Percentiles rank a stretch among this genome's conserved stretches.
Conservation (phyloP, 1,284 basidiomycete genomes). For the Coniferiporia weirii region DNA sequence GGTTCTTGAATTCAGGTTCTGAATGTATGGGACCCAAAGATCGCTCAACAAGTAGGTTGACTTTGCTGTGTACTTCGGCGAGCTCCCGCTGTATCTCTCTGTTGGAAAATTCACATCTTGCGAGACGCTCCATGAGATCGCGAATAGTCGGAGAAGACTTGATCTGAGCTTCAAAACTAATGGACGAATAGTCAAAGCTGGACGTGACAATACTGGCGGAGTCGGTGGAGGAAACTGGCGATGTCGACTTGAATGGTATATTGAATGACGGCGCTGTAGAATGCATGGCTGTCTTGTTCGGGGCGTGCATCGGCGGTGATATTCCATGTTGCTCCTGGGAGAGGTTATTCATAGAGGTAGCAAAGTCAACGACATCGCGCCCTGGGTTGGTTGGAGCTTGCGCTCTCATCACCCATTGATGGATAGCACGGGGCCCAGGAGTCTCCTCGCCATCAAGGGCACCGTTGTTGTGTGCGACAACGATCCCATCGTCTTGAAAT, state of each 20-base stretch:
- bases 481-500: conserved; percentile 3
- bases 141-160: conserved; percentile 68
- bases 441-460: conserved; percentile 16
- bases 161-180: conserved; percentile 63
- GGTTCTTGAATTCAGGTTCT: conserved; percentile 72
- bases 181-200: conserved; percentile 35
- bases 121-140: conserved; percentile 71
- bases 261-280: conserved; percentile 28
- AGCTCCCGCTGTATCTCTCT: conserved; percentile 73
- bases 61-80: conserved; percentile 68
- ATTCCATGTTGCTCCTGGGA: conserved; percentile 34
- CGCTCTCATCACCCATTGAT: conserved; percentile 17
- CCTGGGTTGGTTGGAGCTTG: conserved; percentile 10
- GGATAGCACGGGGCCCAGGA: conserved; percentile 17
- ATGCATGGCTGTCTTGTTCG: conserved; percentile 9
- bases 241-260: conserved; percentile 50
- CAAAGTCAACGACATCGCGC: conserved; percentile 14
- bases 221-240: conserved; percentile 71
- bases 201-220: conserved; percentile 57
- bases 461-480: conserved; percentile 1
- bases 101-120: conserved; percentile 63
- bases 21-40: conserved; percentile 38
- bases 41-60: conserved; percentile 70
- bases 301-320: neutral
- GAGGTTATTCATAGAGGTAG: neutral